A percentile compares a stretch with the other conserved stretches of the same genome.
phyloP scores from a whole-genome alignment of 139 green algal species.

The Chlorella sp. region DNA sequence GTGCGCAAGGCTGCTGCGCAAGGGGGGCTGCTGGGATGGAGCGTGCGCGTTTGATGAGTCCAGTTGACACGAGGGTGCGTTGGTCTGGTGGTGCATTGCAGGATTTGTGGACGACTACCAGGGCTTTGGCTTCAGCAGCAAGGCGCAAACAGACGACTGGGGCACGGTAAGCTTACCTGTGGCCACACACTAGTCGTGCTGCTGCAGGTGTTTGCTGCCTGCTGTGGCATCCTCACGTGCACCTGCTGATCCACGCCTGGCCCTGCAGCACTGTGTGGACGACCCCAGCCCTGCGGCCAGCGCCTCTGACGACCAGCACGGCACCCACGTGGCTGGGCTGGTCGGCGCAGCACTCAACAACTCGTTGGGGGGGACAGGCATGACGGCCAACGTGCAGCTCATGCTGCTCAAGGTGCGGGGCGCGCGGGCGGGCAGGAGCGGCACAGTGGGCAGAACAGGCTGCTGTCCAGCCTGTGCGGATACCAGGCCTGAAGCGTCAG shows the following conservation, averaged over 20 bases:
- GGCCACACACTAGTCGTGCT: background rate
- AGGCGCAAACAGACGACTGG: background rate
- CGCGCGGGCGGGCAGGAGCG: too few species aligned
- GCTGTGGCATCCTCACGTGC: too few species aligned
- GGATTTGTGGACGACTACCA: background rate
- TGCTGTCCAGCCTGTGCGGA: too few species aligned
- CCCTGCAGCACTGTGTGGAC: background rate
- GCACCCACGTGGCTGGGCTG: conserved; percentile 18
- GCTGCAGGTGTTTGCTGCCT: too few species aligned
- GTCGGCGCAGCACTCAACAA: conserved; percentile 11
- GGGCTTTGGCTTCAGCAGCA: background rate
- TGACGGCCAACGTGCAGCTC: conserved; percentile 6
- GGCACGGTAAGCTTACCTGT: background rate
- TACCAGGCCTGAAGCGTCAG: too few species aligned
- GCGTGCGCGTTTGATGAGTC: background rate
- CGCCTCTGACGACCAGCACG: conserved; percentile 1
- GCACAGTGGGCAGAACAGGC: too few species aligned
- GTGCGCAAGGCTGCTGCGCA: conserved; percentile 11
- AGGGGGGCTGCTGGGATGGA: too few species aligned
- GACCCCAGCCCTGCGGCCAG: background rate
- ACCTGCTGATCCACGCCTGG: background rate
- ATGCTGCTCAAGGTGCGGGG: conserved; percentile 17
- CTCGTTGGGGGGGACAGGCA: conserved; percentile 5
- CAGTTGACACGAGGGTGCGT: background rate
- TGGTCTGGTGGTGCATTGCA: background rate